Percentiles rank a stretch among this genome's conserved stretches.
phyloP scores from a whole-genome alignment of 257 asterid species.

The Przewalskia tangutica region DNA sequence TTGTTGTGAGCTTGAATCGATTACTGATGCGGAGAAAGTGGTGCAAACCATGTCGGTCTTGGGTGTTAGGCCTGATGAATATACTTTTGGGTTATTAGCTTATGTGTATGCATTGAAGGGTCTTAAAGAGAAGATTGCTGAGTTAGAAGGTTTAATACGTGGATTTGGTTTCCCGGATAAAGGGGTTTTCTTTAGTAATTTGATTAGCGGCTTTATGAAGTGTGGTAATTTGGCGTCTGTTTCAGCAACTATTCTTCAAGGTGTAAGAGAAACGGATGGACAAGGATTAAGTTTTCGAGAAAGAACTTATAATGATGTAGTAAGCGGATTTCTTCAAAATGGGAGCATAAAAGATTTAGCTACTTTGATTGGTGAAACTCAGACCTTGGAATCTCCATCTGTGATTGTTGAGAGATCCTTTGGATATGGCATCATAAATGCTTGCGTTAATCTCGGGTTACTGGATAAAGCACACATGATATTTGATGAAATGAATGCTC shows the following conservation, averaged over 20 bases:
- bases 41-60: constrained; percentile 65
- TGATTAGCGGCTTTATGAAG: constrained; percentile 70
- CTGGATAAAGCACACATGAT: constrained; percentile 71
- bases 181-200: constrained; percentile 30
- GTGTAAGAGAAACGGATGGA: constrained; percentile 38
- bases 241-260: constrained; percentile 37
- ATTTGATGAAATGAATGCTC: constrained; percentile 78
- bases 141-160: constrained; percentile 47
- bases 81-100: constrained; percentile 64
- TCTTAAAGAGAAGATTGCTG: constrained; percentile 44
- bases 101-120: constrained; percentile 79
- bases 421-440: constrained; percentile 62
- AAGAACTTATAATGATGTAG: constrained; percentile 53
- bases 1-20: constrained; percentile 58
- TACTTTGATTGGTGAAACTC: constrained; percentile 54
- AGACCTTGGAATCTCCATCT: constrained; percentile 55
- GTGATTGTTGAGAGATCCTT: constrained; percentile 43
- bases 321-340: constrained; percentile 42
- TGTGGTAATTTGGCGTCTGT: constrained; percentile 47
- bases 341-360: constrained; percentile 55
- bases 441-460: constrained; percentile 53
- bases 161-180: constrained; percentile 44
- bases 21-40: constrained; percentile 64
- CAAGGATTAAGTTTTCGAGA: constrained; percentile 23
- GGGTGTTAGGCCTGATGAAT: constrained; percentile 68